Percentiles rank a stretch among this genome's conserved stretches.
Conservation (phyloP, 2,329 filamentous ascomycete species). For the Metarhizium rileyi region DNA sequence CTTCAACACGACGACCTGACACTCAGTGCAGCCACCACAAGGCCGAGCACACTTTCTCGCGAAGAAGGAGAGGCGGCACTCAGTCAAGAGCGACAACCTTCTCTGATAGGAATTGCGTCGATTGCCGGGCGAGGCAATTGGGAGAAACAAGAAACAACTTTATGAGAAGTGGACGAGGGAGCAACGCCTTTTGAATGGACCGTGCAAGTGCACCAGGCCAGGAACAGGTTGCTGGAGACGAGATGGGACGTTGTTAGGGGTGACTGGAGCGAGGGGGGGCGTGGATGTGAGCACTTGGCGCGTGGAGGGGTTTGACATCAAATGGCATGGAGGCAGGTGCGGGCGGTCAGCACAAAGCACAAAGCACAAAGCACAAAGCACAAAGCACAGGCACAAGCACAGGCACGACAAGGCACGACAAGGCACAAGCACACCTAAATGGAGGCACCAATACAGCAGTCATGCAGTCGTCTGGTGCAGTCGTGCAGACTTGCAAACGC, state of each 20-base stretch:
- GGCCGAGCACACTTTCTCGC: not conserved
- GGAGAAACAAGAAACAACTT: constrained; percentile 17
- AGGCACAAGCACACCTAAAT: no score
- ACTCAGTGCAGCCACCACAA: not conserved
- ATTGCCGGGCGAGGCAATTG: constrained; percentile 17
- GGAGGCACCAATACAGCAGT: no score
- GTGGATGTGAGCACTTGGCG: not conserved
- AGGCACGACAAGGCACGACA: no score
- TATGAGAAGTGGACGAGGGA: constrained; percentile 22
- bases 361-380: no score
- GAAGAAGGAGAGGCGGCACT: constrained; percentile 8
- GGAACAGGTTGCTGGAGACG: constrained; percentile 16
- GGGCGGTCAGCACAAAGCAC: not conserved
- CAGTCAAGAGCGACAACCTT: constrained; percentile 9
- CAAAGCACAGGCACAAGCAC: no score
- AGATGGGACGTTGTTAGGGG: constrained; percentile 23
- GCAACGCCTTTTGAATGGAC: constrained; percentile 31
- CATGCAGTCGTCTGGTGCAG: no score
- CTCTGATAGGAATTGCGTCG: constrained; percentile 6
- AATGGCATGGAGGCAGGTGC: not conserved
- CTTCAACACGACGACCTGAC: not conserved
- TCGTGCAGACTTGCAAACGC: no score
- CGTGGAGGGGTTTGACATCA: not conserved
- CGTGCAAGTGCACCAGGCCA: constrained; percentile 13
- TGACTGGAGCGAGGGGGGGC: constrained; percentile 11